Percentiles rank a stretch among this genome's conserved stretches.
Evolutionary conservation across 768 basidiomycete genomes (phyloP).

Genomic region (Suillus tomentosus): DNA sequence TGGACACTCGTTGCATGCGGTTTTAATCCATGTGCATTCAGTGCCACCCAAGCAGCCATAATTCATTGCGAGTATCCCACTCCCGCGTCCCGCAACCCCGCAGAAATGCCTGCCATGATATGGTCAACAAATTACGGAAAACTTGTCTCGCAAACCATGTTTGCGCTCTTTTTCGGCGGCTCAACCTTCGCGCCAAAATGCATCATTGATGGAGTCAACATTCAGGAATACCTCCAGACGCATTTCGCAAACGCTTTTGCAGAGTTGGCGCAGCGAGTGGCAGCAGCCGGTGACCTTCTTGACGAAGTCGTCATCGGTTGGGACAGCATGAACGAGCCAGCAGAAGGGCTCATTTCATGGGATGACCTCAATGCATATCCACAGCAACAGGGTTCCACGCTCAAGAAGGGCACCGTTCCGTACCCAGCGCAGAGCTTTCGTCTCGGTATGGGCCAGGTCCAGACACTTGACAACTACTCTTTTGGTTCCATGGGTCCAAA

Average conservation of each 20-base stretch:
- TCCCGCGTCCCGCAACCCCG: slow-evolving; percentile 59
- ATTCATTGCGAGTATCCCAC: slow-evolving; percentile 88
- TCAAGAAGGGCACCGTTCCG: slow-evolving; percentile 87
- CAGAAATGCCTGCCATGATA: slow-evolving; percentile 86
- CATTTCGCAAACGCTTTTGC: slow-evolving; percentile 80
- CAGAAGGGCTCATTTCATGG: slow-evolving; percentile 73
- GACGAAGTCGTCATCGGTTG: slow-evolving; percentile 94
- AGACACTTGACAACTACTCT: slow-evolving; percentile 80
- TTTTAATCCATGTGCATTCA: slow-evolving; percentile 82
- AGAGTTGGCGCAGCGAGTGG: slow-evolving; percentile 72
- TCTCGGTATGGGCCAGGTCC: slow-evolving; percentile 85
- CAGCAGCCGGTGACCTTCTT: slow-evolving; percentile 70
- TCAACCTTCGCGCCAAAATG: slow-evolving; percentile 89
- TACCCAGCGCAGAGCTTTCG: slow-evolving; percentile 82
- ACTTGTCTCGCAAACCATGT: slow-evolving; percentile 83
- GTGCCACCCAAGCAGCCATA: slow-evolving; percentile 81
- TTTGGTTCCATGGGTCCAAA: slow-evolving; percentile 81
- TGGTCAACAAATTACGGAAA: slow-evolving; percentile 97
- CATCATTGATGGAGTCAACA: slow-evolving; percentile 86
- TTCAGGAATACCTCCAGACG: slow-evolving; percentile 83
- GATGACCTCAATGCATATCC: slow-evolving; percentile 69
- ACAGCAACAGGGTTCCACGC: slow-evolving; percentile 61
- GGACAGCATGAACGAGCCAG: slow-evolving; percentile 96
- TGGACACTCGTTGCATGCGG: slow-evolving; percentile 94
- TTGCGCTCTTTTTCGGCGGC: slow-evolving; percentile 95